Evolutionary conservation across 225 moss, liverwort and hornwort species (phyloP).

Genomic region (Marchantia polymorpha): DNA sequence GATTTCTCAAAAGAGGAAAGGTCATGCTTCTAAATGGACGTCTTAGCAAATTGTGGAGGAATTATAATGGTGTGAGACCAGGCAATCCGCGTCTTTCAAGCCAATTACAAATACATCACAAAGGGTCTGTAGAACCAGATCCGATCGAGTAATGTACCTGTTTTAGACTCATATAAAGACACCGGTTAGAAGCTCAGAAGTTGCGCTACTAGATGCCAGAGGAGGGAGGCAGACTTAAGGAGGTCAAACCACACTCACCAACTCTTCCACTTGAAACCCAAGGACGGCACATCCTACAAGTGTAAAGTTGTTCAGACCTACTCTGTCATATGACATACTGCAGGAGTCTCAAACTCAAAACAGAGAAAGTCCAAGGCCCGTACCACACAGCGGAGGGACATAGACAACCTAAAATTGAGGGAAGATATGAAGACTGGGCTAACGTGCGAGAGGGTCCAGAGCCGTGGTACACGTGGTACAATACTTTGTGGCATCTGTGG

Average conservation of each 20-base stretch:
- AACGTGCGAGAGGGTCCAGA: background rate
- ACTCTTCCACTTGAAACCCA: background rate
- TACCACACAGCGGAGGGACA: background rate
- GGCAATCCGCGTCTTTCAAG: background rate
- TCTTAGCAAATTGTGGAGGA: background rate
- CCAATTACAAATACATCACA: background rate
- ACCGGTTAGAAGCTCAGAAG: too few species aligned
- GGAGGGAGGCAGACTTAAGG: background rate
- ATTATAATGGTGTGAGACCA: background rate
- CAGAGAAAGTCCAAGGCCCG: background rate
- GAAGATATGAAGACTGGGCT: conserved; percentile 8
- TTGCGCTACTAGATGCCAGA: background rate
- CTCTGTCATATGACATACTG: background rate
- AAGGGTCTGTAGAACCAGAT: background rate
- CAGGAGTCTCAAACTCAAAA: background rate
- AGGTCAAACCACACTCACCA: background rate
- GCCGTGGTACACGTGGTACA: background rate
- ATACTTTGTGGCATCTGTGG: background rate
- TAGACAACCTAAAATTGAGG: conserved; percentile 9
- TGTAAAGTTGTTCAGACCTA: background rate
- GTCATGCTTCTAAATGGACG: background rate
- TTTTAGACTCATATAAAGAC: background rate
- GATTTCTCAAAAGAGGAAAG: background rate
- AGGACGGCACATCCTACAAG: background rate
- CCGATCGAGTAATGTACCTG: too few species aligned